A percentile compares a stretch with the other conserved stretches of the same genome.
Conservation (phyloP, 495 filamentous ascomycete genomes). For the Mytilinidion resinicola region DNA sequence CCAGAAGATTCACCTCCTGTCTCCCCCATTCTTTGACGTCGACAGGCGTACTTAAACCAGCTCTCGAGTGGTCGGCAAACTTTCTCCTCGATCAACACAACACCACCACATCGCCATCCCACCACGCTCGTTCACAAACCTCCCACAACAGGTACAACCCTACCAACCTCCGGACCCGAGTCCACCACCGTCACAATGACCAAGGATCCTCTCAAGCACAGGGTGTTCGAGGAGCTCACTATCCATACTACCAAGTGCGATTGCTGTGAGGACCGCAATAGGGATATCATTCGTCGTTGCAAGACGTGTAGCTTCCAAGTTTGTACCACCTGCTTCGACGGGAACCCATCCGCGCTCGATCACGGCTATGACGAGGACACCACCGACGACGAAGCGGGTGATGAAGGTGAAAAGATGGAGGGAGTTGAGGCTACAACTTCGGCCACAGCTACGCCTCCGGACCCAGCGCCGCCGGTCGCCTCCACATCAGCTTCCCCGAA, state of each 20-base stretch:
- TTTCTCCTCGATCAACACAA: too few relatives aligned
- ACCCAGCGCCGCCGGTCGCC: neutral
- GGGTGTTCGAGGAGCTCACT: neutral
- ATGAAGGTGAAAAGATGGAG: neutral
- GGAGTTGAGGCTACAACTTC: neutral
- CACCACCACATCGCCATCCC: too few relatives aligned
- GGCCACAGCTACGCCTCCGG: neutral
- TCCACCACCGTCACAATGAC: neutral
- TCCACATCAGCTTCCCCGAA: neutral
- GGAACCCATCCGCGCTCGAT: neutral
- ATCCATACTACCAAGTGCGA: constrained; percentile 27
- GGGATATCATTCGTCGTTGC: constrained; percentile 12
- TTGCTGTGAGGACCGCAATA: constrained; percentile 15
- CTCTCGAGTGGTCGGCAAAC: too few relatives aligned
- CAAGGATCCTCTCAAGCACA: neutral
- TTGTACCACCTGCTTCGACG: constrained; percentile 14
- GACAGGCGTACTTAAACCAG: too few relatives aligned
- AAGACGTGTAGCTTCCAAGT: constrained; percentile 18
- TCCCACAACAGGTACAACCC: too few relatives aligned
- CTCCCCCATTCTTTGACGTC: too few relatives aligned
- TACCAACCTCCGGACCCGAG: too few relatives aligned
- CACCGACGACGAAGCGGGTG: neutral
- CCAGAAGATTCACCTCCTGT: too few relatives aligned
- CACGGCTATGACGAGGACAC: neutral
- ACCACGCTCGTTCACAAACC: too few relatives aligned